Conservation (phyloP, 2,329 filamentous ascomycete species). For the Thelonectria discophora region DNA sequence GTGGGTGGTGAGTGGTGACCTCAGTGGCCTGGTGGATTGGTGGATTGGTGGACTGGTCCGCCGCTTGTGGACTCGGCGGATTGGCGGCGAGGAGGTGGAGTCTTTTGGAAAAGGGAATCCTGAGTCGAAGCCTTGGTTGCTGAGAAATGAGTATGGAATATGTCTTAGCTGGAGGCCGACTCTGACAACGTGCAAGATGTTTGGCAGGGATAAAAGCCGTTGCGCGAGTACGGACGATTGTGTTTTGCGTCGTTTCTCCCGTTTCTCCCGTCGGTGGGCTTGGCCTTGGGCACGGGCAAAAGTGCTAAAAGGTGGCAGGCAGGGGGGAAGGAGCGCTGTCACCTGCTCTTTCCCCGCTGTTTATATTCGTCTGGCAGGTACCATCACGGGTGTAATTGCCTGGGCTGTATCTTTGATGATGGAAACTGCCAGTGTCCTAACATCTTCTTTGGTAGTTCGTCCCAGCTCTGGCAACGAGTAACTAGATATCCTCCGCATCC, state of each 20-base stretch:
- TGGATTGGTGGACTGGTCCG: conserved; percentile 11
- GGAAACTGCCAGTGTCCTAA: background rate
- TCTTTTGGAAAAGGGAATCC: conserved; percentile 6
- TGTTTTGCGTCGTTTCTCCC: conserved; percentile 12
- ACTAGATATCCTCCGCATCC: too few species aligned
- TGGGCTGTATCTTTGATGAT: background rate
- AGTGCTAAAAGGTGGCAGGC: conserved; percentile 4
- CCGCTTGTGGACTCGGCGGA: conserved; percentile 16
- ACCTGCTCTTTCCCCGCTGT: conserved; percentile 15
- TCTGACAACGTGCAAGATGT: background rate
- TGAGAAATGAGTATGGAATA: background rate
- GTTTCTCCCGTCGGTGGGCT: conserved; percentile 1
- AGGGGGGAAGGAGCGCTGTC: conserved; percentile 10
- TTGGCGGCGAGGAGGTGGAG: conserved; percentile 26
- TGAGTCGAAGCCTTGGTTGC: background rate
- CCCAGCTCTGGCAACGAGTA: conserved; percentile 1
- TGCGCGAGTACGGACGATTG: background rate
- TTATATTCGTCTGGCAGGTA: background rate
- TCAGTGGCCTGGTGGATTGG: conserved; percentile 13
- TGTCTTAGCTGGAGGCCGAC: background rate
- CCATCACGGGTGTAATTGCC: background rate
- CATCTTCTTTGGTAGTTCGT: conserved; percentile 5
- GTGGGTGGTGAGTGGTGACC: conserved; percentile 25
- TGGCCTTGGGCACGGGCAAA: conserved; percentile 12
- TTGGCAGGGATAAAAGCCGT: background rate